Evolutionary conservation across 257 asterid species (phyloP).

Genomic region (Leonotis leonurus): DNA sequence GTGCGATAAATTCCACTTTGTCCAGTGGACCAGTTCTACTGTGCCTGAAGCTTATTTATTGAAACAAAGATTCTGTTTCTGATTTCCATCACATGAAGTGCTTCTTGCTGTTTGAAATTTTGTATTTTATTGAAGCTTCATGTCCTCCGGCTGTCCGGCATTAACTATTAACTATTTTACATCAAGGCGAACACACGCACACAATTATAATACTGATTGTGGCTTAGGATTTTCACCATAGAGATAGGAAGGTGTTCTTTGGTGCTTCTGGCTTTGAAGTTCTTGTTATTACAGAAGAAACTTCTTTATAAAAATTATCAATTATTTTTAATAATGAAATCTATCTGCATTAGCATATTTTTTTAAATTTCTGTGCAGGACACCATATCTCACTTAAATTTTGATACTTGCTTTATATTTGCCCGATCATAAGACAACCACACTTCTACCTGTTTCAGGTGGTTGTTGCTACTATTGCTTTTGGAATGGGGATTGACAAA

Average conservation of each 20-base stretch:
- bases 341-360: neutral
- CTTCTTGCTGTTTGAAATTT: neutral
- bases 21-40: too few relatives aligned
- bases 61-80: too few relatives aligned
- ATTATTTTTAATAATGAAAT: neutral
- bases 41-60: too few relatives aligned
- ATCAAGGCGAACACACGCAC: too few relatives aligned
- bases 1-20: too few relatives aligned
- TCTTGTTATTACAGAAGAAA: neutral
- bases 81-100: too few relatives aligned
- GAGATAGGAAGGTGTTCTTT: too few relatives aligned
- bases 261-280: neutral
- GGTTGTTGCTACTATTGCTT: constrained; percentile 81
- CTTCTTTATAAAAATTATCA: neutral
- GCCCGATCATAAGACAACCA: constrained; percentile 1
- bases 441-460: constrained; percentile 38
- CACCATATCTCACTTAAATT: neutral
- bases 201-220: too few relatives aligned
- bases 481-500: constrained; percentile 91
- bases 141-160: too few relatives aligned
- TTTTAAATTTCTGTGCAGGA: neutral
- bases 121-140: too few relatives aligned
- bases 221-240: too few relatives aligned
- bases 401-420: neutral
- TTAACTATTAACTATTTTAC: too few relatives aligned